Percentiles rank a stretch among this genome's conserved stretches.
Evolutionary conservation across 352 stramenopile species (phyloP).

Genomic region (Globisporangium paroecandrum): DNA sequence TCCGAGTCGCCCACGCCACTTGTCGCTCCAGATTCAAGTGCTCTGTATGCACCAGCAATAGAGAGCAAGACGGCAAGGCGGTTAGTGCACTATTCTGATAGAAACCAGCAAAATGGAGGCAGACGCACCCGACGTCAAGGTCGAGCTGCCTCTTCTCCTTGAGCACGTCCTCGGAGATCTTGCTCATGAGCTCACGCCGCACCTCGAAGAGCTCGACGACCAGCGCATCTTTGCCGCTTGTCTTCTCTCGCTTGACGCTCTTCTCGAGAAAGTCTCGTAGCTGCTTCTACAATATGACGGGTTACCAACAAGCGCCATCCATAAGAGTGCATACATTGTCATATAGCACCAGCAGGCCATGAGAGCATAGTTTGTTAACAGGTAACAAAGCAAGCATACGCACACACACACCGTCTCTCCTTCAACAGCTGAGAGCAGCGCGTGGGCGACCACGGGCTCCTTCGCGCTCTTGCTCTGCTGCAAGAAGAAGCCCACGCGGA

Average conservation of each 20-base stretch:
- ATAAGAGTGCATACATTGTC: background rate
- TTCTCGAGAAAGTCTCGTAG: conserved; percentile 59
- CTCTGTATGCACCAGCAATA: background rate
- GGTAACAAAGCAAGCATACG: background rate
- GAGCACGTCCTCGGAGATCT: conserved; percentile 69
- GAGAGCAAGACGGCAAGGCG: background rate
- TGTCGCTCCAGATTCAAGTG: conserved; percentile 10
- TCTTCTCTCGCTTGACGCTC: conserved; percentile 64
- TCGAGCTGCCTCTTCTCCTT: conserved; percentile 64
- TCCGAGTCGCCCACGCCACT: conserved; percentile 19
- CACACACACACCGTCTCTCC: conserved; percentile 35
- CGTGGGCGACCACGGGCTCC: conserved; percentile 14
- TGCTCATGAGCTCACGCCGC: conserved; percentile 60
- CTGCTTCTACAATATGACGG: conserved; percentile 29
- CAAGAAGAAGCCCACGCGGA: conserved; percentile 39
- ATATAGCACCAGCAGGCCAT: too few relatives aligned
- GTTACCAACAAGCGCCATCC: too few relatives aligned
- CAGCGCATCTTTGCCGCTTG: conserved; percentile 39
- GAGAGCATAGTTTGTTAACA: too few relatives aligned
- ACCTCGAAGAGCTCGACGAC: conserved; percentile 64
- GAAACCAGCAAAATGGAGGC: background rate
- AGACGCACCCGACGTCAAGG: conserved; percentile 43
- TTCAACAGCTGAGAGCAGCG: conserved; percentile 21
- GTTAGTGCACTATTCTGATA: too few relatives aligned
- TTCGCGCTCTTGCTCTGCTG: conserved; percentile 20